phyloP scores from a whole-genome alignment of 305 asterid species.

The Withania somnifera region DNA sequence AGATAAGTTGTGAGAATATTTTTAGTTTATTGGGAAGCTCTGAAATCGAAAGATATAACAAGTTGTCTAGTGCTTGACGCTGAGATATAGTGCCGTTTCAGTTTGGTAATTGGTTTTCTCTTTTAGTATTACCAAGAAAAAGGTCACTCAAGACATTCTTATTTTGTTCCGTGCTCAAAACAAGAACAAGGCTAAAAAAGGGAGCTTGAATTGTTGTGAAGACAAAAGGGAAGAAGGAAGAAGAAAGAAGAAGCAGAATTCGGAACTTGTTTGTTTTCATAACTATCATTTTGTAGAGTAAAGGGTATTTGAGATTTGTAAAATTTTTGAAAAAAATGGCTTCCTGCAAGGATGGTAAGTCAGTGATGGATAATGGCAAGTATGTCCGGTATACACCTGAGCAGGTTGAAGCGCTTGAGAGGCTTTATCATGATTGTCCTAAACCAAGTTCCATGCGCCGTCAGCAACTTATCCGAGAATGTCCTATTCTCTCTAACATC shows the following conservation, averaged over 20 bases:
- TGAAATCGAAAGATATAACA: slow-evolving; percentile 11
- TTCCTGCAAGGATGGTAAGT: slow-evolving; percentile 43
- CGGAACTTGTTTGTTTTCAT: not conserved
- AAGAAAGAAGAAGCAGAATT: not conserved
- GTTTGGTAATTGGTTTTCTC: slow-evolving; percentile 16
- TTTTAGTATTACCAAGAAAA: slow-evolving; percentile 2
- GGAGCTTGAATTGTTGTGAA: not conserved
- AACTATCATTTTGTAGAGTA: not conserved
- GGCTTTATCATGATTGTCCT: slow-evolving; percentile 45
- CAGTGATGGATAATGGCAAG: slow-evolving; percentile 31
- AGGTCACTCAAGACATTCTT: not conserved
- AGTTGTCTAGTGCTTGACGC: slow-evolving; percentile 28
- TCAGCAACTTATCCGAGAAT: slow-evolving; percentile 45
- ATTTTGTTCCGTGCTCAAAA: not conserved
- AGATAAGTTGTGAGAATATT: not conserved
- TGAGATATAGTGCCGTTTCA: slow-evolving; percentile 14
- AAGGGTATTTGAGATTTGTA: not conserved
- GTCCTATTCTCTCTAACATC: slow-evolving; percentile 37
- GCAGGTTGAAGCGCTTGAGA: slow-evolving; percentile 53
- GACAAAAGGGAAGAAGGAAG: not conserved
- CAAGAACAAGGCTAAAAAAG: not conserved
- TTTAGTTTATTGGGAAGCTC: slow-evolving; percentile 5
- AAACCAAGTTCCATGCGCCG: slow-evolving; percentile 45
- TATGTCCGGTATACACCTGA: slow-evolving; percentile 47
- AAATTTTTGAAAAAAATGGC: slow-evolving; percentile 15